Conservation (phyloP, 2,329 filamentous ascomycete genomes). For the Trichoderma citrinoviride region DNA sequence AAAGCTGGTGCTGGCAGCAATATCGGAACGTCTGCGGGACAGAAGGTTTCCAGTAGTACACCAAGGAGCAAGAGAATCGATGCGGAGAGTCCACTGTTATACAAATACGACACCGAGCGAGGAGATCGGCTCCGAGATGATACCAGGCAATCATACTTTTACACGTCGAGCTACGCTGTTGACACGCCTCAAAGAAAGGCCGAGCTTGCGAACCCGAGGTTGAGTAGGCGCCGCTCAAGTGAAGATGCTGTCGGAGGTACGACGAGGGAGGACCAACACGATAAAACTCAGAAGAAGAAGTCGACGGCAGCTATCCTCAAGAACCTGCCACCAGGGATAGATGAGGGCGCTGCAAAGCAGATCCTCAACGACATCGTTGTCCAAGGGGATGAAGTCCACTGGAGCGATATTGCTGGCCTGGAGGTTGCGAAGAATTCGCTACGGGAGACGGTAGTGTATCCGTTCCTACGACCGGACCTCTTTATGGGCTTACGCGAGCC, state of each 20-base stretch:
- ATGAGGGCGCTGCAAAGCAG: conserved; percentile 78
- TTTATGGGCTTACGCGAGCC: conserved; percentile 96
- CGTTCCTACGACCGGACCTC: conserved; percentile 88
- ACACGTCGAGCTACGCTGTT: conserved; percentile 28
- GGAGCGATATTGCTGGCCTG: conserved; percentile 88
- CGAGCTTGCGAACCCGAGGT: background rate
- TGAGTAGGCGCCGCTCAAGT: conserved; percentile 42
- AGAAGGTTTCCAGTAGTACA: background rate
- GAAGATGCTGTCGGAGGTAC: conserved; percentile 38
- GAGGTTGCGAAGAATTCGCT: conserved; percentile 87
- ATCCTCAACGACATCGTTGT: conserved; percentile 96
- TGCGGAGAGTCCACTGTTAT: background rate
- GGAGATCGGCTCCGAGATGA: background rate
- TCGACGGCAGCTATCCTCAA: conserved; percentile 67
- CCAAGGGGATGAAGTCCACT: conserved; percentile 89
- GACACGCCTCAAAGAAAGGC: conserved; percentile 27
- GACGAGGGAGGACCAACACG: conserved; percentile 26
- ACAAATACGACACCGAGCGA: conserved; percentile 1
- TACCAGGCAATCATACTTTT: background rate
- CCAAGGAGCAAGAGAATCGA: background rate
- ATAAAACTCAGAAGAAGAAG: conserved; percentile 54
- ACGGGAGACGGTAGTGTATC: conserved; percentile 95
- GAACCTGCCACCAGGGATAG: conserved; percentile 76
- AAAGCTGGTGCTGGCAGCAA: background rate
- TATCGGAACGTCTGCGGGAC: background rate